Conservation (phyloP, 305 asterid species). For the Fraxinus baroniana region DNA sequence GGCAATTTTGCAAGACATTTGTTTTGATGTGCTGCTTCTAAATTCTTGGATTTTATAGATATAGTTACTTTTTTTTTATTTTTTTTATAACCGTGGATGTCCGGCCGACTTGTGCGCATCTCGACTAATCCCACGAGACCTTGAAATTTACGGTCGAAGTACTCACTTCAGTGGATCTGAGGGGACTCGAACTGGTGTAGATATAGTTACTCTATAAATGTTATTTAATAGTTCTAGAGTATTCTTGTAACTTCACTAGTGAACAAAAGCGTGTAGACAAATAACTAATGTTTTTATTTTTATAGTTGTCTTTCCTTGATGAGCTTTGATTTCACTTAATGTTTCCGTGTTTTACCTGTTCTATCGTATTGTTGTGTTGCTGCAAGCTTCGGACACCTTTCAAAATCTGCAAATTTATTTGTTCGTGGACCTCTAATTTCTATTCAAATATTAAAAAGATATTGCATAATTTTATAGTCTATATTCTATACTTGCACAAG, state of each 20-base stretch:
- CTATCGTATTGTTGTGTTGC: neutral
- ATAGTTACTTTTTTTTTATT: too few relatives aligned
- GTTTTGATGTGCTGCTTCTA: constrained; percentile 5
- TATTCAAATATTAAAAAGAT: neutral
- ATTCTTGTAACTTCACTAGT: neutral
- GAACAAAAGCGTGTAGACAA: neutral
- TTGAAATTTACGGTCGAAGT: too few relatives aligned
- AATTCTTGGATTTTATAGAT: neutral
- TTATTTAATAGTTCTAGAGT: neutral
- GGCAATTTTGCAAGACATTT: neutral
- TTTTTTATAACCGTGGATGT: too few relatives aligned
- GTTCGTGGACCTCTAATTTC: neutral
- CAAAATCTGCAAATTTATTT: neutral
- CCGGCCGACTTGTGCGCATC: too few relatives aligned
- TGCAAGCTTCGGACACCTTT: neutral
- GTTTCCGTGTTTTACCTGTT: neutral
- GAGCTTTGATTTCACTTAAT: neutral
- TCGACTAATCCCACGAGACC: too few relatives aligned
- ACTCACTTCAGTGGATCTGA: too few relatives aligned
- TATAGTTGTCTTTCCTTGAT: constrained; percentile 11
- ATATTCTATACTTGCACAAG: neutral
- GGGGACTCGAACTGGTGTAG: neutral
- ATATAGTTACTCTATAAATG: constrained; percentile 18
- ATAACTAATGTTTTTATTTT: neutral
- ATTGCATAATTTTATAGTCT: neutral